These are phyloP conservation scores for Trametes hirsuta DNA, from an alignment of 1,284 basidiomycete genomes.

Conservation along the genomic window DNA sequence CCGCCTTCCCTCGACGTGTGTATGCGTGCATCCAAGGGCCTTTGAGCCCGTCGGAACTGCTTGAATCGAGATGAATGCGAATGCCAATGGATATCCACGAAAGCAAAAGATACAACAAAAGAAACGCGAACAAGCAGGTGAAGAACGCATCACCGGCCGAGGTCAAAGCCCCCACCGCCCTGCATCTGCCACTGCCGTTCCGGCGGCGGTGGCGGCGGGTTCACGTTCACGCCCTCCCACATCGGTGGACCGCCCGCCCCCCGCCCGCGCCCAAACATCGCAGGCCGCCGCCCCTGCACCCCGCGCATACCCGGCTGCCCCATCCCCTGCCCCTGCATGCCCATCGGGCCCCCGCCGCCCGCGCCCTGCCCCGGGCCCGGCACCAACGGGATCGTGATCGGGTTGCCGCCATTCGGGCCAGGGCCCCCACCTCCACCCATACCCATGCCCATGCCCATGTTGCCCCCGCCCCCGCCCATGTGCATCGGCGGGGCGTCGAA, in stretches of 20 bases:
- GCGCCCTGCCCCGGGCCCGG: conserved; percentile 3
- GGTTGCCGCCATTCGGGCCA: background rate
- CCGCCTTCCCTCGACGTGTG: background rate
- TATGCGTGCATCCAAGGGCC: background rate
- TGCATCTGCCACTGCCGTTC: conserved; percentile 25
- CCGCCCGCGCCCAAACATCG: conserved; percentile 36
- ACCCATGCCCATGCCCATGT: conserved; percentile 2
- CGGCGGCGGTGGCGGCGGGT: conserved; percentile 1
- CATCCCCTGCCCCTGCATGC: conserved; percentile 19
- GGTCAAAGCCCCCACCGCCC: conserved; percentile 12
- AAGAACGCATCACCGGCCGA: conserved; percentile 12
- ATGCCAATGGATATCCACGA: conserved; percentile 10
- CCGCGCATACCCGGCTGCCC: conserved; percentile 34
- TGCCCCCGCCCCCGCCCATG: conserved; percentile 2
- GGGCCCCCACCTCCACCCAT: background rate
- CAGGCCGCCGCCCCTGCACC: conserved; percentile 33
- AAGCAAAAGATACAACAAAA: conserved; percentile 5
- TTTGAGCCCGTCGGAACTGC: no score
- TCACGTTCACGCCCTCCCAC: conserved; percentile 22
- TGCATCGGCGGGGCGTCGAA: conserved; percentile 5
- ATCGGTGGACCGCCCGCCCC: conserved; percentile 31
- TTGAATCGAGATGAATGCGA: background rate
- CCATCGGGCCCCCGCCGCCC: conserved; percentile 13
- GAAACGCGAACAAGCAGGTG: background rate
- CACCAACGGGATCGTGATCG: background rate